Evolutionary conservation across 345 rosid species (phyloP).

Genomic region (Dipteronia sinensis): DNA sequence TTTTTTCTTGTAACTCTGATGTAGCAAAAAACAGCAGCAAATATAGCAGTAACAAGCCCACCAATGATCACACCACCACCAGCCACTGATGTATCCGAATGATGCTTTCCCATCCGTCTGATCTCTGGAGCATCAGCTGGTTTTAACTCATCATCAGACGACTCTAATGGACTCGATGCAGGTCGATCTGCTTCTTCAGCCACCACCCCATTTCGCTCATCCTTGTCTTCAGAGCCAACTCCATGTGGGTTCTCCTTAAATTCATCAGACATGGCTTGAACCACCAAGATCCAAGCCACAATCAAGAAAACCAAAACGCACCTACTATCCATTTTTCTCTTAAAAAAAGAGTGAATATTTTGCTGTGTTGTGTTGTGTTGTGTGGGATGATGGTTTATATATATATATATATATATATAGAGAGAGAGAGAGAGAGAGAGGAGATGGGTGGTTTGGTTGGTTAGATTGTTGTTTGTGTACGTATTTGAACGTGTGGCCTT

Average conservation of each 20-base stretch:
- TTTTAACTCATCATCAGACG: conserved; percentile 5
- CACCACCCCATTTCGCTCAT: conserved; percentile 2
- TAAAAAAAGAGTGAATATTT: background rate
- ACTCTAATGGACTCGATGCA: conserved; percentile 6
- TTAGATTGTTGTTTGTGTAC: background rate
- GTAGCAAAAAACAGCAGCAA: conserved; percentile 65
- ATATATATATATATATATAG: conserved; percentile 8
- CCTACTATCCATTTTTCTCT: conserved; percentile 23
- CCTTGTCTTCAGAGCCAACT: conserved; percentile 12
- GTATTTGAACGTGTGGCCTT: background rate
- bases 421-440: background rate
- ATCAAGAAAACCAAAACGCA: conserved; percentile 25
- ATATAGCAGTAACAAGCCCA: conserved; percentile 59
- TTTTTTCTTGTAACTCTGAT: conserved; percentile 61
- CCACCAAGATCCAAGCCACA: conserved; percentile 32
- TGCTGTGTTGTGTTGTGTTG: background rate
- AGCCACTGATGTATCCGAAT: conserved; percentile 44
- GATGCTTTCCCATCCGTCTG: conserved; percentile 50
- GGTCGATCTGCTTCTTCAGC: conserved; percentile 30
- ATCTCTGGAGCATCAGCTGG: conserved; percentile 46
- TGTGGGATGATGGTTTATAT: background rate
- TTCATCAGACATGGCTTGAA: conserved; percentile 33
- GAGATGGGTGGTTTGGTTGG: background rate
- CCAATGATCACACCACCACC: conserved; percentile 73
- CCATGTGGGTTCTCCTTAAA: conserved; percentile 20